Evolutionary conservation across 208 protist genomes (phyloP).

Genomic region (Pavlovales sp.): DNA sequence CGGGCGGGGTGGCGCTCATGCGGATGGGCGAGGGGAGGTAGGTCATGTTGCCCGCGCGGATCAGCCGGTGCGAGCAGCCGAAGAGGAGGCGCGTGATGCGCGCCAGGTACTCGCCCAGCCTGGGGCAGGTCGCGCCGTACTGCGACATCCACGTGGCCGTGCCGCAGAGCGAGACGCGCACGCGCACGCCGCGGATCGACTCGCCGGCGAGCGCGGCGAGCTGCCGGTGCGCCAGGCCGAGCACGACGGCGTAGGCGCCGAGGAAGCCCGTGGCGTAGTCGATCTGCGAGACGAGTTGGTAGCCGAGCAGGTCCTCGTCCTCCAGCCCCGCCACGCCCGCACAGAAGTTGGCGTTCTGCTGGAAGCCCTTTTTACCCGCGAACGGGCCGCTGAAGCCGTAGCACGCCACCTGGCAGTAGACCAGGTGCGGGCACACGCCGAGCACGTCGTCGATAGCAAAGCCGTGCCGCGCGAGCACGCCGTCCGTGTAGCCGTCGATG

Average conservation of each 20-base stretch:
- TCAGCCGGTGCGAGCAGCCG: no score
- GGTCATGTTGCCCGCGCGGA: not conserved
- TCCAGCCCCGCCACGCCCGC: not conserved
- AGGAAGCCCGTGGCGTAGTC: slow-evolving; percentile 23
- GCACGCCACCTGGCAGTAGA: slow-evolving; percentile 2
- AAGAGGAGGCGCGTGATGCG: not conserved
- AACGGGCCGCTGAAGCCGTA: not conserved
- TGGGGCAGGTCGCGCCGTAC: not conserved
- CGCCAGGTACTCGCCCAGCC: not conserved
- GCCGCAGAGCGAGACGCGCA: slow-evolving; percentile 1
- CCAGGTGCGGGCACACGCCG: not conserved
- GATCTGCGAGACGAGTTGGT: slow-evolving; percentile 31
- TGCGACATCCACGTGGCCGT: slow-evolving; percentile 14
- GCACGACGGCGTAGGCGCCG: not conserved
- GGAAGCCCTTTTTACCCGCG: not conserved
- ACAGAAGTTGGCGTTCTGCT: slow-evolving; percentile 24
- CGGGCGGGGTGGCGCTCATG: not conserved
- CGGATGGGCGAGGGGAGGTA: not conserved
- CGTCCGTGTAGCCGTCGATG: slow-evolving; percentile 6
- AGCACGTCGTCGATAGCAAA: not conserved
- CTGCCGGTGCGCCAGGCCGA: slow-evolving; percentile 3
- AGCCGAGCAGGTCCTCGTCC: slow-evolving; percentile 9
- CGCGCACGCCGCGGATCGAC: not conserved
- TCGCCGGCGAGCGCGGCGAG: not conserved
- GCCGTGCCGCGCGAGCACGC: slow-evolving; percentile 6